These are phyloP conservation scores for Delitschia confertaspora DNA, from an alignment of 495 filamentous ascomycete species.

Conservation along the genomic window DNA sequence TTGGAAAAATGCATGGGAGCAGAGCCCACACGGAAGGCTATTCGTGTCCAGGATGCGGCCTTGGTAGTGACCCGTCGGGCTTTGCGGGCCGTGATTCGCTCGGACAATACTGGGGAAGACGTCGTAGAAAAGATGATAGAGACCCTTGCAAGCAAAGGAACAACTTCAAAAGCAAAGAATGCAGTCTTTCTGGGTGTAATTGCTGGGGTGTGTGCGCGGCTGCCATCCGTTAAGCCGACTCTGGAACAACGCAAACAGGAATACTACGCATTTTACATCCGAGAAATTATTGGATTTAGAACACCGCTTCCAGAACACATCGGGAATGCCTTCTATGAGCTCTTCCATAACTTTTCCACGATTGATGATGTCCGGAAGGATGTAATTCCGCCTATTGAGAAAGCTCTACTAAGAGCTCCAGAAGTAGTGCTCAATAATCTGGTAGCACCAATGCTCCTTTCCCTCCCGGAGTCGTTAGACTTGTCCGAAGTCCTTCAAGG, in stretches of 20 bases:
- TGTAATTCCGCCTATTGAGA: slow-evolving; percentile 73
- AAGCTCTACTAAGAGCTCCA: slow-evolving; percentile 76
- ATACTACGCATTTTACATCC: slow-evolving; percentile 69
- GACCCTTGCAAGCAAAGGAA: slow-evolving; percentile 55
- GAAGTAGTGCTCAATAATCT: slow-evolving; percentile 79
- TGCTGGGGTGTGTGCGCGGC: slow-evolving; percentile 71
- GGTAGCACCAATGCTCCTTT: slow-evolving; percentile 56
- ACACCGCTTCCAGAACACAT: slow-evolving; percentile 62
- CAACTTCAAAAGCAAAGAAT: slow-evolving; percentile 55
- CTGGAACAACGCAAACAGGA: slow-evolving; percentile 57
- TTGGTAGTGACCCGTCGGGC: slow-evolving; percentile 41
- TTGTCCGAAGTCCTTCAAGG: slow-evolving; percentile 61
- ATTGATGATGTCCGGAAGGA: slow-evolving; percentile 66
- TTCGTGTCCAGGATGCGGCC: slow-evolving; percentile 22
- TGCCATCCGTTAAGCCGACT: slow-evolving; percentile 46
- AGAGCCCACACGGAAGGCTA: slow-evolving; percentile 45
- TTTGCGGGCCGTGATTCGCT: slow-evolving; percentile 58
- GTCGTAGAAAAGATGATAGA: slow-evolving; percentile 55
- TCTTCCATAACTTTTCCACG: slow-evolving; percentile 68
- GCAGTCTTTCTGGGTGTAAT: slow-evolving; percentile 73
- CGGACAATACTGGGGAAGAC: slow-evolving; percentile 47
- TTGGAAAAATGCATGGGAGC: slow-evolving; percentile 69
- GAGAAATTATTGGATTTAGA: slow-evolving; percentile 77
- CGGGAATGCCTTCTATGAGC: slow-evolving; percentile 65
- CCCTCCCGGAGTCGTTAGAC: slow-evolving; percentile 62